Evolutionary conservation across 202 grass and related monocot genomes (phyloP), one percentile per base, ranked within the genome.

Genomic region (Dendrocalamus latiflorus): DNA sequence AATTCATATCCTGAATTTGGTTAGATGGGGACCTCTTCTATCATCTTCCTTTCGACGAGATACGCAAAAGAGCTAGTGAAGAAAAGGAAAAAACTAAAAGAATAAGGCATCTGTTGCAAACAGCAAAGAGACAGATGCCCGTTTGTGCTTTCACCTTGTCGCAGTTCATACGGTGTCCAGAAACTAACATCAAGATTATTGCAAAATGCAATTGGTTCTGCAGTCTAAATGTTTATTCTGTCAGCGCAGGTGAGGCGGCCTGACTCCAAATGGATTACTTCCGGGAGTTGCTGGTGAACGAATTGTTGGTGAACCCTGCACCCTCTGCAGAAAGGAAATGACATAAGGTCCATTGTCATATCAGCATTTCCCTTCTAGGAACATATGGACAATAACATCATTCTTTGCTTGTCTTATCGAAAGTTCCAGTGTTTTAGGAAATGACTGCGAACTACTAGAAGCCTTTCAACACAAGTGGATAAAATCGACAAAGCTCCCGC

Each of bases 231-330:
- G 36, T 33, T 85, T 78, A 47, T 51, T 34, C 11, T 54, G 26
- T 53, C 62, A 69, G 53, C 74, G 60, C 84, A 62, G 28, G 21
- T 63, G 68, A 43, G 68, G 77, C 43, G 68, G 68, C 63, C 67
- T 86, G 80, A 44, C 20, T 79, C 68, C 68, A 83, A 90, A 86
- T 57, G 88, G 79, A 58, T 80, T 86, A 45, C 68, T 86, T 70
- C 83, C 72, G 2, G 78, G 78, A 67, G 88, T 89, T 51, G 72
- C 49, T 20, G 72, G 88, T 66, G 68, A 79, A 44, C 1, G 36
- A 75, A 26, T 60, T 30, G 74, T 70, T 69, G 84, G 80, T n/a
- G 79, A 79, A 90, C 9, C 79, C 85, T 44, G 51, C 15, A 6
- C 25, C 54, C 20, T 56, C 84, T 83, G 61, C 9, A 4, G 18